Evolutionary conservation across 192 early-diverging fungal species (phyloP), one percentile per base, ranked within the genome.

Genomic region (Coemansia sp.): DNA sequence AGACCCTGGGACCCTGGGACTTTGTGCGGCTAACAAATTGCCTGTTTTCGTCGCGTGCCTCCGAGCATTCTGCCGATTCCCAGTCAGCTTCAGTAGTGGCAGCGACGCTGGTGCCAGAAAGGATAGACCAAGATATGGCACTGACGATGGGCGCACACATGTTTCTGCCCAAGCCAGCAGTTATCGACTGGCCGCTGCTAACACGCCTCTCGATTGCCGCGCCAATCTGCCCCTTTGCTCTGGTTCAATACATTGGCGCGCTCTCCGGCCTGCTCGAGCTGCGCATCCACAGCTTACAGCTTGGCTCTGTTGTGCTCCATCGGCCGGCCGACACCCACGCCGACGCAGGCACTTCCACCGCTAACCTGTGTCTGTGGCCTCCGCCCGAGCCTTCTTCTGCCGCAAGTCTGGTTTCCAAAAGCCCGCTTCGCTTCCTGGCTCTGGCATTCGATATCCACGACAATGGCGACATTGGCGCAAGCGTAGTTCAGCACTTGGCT

Each of bases 21-120:
- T 59, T 59, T 59, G 39, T 59, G n/a, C 32, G 57, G 8, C 57
- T 59, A 17, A 59, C 57, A 40, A 59, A 59, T 22, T 41, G 57
- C 39, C 37, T 59, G n/a, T 59, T 59, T 41, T 13, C 57, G 10
- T 38, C 39, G 7, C 9, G 16, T 50, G 6, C 51, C 51, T 45
- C 43, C 43, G 13, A 45, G 43, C 43, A 4, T 12, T 45, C 43
- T 25, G 25, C 25, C 25, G 25, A 25, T 25, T 25, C 2, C 1
- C 25, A 1, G 2, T 25, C 25, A 2, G 25, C 25, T 2, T 25
- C 25, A 1, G 25, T 25, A 25, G 25, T 25, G 25, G 2, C 43
- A 45, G 43, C 43, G 13, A 45, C 43, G 13, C 43, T 12, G 43
- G 43, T 25, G 25, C 25, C 25, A 48, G 46, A 9, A 53, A 41